Evolutionary conservation across 2,329 filamentous ascomycete species (phyloP).

Genomic region (Trichoderma atroviride): DNA sequence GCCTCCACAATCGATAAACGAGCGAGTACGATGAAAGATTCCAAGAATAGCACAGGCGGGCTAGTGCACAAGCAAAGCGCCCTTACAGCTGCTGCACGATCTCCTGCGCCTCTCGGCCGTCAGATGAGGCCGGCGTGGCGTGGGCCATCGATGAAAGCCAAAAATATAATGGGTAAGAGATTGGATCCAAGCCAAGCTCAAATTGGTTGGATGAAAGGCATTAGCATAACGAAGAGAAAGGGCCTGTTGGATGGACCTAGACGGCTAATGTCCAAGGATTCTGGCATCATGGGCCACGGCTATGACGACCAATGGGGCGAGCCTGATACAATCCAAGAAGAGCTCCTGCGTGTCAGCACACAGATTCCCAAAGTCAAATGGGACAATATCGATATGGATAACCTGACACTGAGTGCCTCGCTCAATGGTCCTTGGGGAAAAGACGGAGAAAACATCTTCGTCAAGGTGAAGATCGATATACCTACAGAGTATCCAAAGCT

Average conservation of each 20-base stretch:
- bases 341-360: slow-evolving; percentile 63
- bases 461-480: slow-evolving; percentile 64
- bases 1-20: slow-evolving; percentile 59
- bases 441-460: slow-evolving; percentile 59
- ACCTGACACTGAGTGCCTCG: slow-evolving; percentile 60
- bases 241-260: slow-evolving; percentile 43
- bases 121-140: slow-evolving; percentile 50
- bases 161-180: slow-evolving; percentile 46
- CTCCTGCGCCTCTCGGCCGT: slow-evolving; percentile 36
- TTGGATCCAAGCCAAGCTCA: slow-evolving; percentile 57
- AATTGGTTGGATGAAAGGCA: slow-evolving; percentile 71
- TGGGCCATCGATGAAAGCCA: slow-evolving; percentile 62
- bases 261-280: slow-evolving; percentile 56
- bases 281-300: slow-evolving; percentile 53
- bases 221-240: slow-evolving; percentile 63
- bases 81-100: slow-evolving; percentile 49
- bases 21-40: slow-evolving; percentile 63
- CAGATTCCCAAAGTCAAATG: slow-evolving; percentile 66
- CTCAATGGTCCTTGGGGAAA: slow-evolving; percentile 67
- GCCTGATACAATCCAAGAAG: slow-evolving; percentile 65
- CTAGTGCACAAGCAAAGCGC: slow-evolving; percentile 48
- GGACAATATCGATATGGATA: slow-evolving; percentile 67
- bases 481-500: slow-evolving; percentile 61
- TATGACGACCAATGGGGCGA: slow-evolving; percentile 63
- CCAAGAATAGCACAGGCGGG: slow-evolving; percentile 51